Base-by-base conservation (phyloP, 2,329 filamentous ascomycete genomes). In the Epichloe aotearoae region DNA sequence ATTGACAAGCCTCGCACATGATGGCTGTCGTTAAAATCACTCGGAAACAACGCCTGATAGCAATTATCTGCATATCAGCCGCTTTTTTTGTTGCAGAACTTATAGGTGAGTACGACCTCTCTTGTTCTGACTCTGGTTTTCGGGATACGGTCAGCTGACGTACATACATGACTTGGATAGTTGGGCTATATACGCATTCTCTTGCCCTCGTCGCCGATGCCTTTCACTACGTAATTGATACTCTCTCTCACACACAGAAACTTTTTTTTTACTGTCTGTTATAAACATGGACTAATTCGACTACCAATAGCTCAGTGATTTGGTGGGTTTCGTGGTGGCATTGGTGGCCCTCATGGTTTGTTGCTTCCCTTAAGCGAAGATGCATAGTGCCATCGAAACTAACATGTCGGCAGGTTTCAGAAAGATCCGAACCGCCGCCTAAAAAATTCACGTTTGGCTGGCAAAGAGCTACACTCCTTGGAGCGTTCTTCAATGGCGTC, bases 401-500 rank as follows among this genome's bases (percentile, higher is more conserved):
- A 20, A 19, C 15, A 45, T 10, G 2, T 15, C 14, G 30, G 7
- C 15, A 46, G 81, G 65, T 83, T 52, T 74, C 81, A 19, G 75
- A 83, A 55, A 68, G 73, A 41, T 68, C 70, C 43, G 66, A 55
- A 19, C 56, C 75, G 5, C 76, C 76, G 1, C 82, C 83, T 0
- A 71, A 5, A 76, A 43, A 48, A 57, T 23, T 62, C 33, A 67
- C 84, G 0, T 89, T 86, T 57, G 85, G 85, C n/a, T 89, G 84
- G 84, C 82, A 86, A 51, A 75, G 86, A 34, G 83, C 84, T 15
- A 76, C 79, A n/a, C 64, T 88, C 1, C 70, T 90, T 0, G 85
- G 85, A 5, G 83, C 84, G 20, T 90, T 90, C 64, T 90, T 89
- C 73, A 90, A 90, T 59, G 85, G 85, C 14, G 80, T 83, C 1